phyloP scores from a whole-genome alignment of 164 flowering plant species.

The Tinospora cordifolia region DNA sequence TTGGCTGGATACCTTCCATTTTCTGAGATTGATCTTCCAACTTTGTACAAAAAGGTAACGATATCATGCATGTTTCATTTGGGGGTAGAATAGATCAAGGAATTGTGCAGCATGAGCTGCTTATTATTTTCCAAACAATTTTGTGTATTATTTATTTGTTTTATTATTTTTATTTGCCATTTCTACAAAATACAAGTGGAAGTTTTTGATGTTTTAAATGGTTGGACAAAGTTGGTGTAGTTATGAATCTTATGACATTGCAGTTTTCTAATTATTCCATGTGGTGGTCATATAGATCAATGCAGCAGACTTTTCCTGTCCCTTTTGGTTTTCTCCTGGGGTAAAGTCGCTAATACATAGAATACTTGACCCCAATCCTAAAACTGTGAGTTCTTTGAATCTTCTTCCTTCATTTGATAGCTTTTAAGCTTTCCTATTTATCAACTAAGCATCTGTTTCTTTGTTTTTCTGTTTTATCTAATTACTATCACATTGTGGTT shows the following conservation, averaged over 20 bases:
- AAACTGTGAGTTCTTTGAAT: slow-evolving; percentile 55
- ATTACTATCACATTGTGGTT: no score
- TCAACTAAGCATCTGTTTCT: background rate
- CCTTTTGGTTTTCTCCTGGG: slow-evolving; percentile 78
- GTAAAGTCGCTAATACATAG: slow-evolving; percentile 53
- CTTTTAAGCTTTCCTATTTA: background rate
- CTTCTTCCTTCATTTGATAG: background rate
- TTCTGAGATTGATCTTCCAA: slow-evolving; percentile 67
- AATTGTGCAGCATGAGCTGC: background rate
- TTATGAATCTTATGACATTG: no score
- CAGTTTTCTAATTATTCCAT: slow-evolving; percentile 5
- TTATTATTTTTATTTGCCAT: no score
- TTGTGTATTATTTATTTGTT: no score
- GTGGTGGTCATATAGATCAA: slow-evolving; percentile 43
- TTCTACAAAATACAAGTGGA: no score
- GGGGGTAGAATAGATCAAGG: background rate
- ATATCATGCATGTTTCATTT: background rate
- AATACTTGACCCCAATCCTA: slow-evolving; percentile 85
- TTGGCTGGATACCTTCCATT: slow-evolving; percentile 99
- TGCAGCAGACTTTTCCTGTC: slow-evolving; percentile 74
- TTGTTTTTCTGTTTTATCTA: background rate
- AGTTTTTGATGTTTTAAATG: no score
- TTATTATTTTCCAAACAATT: background rate
- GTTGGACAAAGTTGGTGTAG: background rate
- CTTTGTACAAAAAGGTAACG: slow-evolving; percentile 71